Percentiles rank a stretch among this genome's conserved stretches.
phyloP scores from a whole-genome alignment of 306 rosid species.

The Arachis stenosperma region DNA sequence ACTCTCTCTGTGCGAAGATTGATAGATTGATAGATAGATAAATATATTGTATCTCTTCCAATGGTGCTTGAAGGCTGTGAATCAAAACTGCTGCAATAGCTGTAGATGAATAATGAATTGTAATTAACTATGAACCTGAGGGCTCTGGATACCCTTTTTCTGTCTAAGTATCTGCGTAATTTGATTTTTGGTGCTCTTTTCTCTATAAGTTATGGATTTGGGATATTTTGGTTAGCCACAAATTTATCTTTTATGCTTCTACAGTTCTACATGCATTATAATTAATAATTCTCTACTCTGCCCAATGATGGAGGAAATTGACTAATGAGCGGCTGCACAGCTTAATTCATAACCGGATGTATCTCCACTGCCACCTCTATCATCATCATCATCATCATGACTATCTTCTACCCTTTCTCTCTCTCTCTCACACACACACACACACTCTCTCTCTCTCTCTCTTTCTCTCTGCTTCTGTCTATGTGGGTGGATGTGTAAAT shows the following conservation, averaged over 20 bases:
- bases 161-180: background rate
- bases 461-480: background rate
- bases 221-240: background rate
- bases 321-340: background rate
- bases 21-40: background rate
- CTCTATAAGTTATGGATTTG: too few species aligned
- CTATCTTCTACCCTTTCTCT: background rate
- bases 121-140: constrained; percentile 47
- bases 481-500: background rate
- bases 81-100: constrained; percentile 20
- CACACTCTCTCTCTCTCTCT: background rate
- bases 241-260: too few species aligned
- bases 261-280: background rate
- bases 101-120: constrained; percentile 39
- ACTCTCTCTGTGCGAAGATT: background rate
- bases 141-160: constrained; percentile 16
- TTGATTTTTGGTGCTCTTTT: background rate
- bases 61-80: constrained; percentile 44
- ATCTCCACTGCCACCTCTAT: background rate
- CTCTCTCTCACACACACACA: too few species aligned
- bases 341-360: constrained; percentile 7
- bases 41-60: background rate
- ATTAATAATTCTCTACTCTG: background rate
- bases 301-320: constrained; percentile 30
- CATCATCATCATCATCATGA: background rate